These are phyloP conservation scores for Peronosclerospora sorghi DNA, from an alignment of 352 stramenopile species.

Conservation along the genomic window DNA sequence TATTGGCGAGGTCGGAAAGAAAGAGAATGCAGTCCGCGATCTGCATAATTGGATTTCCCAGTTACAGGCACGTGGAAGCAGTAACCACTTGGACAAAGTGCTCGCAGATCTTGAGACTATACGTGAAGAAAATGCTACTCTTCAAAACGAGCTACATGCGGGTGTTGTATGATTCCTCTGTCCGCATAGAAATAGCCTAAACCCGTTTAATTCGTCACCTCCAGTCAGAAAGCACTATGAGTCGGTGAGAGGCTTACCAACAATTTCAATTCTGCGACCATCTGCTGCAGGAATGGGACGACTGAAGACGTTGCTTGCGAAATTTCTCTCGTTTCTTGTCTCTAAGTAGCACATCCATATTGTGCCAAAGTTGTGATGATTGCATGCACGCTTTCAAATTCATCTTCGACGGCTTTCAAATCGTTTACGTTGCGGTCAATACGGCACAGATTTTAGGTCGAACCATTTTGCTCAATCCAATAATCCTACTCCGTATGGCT, in stretches of 20 bases:
- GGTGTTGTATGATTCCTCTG: constrained; percentile 1
- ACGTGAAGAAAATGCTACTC: constrained; percentile 47
- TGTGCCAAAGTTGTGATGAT: too few species aligned
- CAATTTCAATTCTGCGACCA: constrained; percentile 77
- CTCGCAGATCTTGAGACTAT: constrained; percentile 62
- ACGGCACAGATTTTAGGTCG: too few species aligned
- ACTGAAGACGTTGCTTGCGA: constrained; percentile 41
- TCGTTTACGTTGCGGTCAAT: too few species aligned
- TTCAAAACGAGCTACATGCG: constrained; percentile 40
- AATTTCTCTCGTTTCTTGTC: neutral
- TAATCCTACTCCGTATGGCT: too few species aligned
- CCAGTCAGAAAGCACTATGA: too few species aligned
- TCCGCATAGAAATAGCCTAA: neutral
- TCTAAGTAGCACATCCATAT: constrained; percentile 2
- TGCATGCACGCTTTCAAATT: too few species aligned
- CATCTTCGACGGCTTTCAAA: too few species aligned
- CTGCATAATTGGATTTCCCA: constrained; percentile 79
- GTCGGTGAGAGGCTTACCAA: neutral
- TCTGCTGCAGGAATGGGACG: constrained; percentile 39
- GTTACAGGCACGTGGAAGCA: constrained; percentile 60
- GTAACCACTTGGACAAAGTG: constrained; percentile 58
- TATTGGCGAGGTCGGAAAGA: constrained; percentile 56
- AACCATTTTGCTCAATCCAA: too few species aligned
- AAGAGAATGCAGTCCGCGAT: constrained; percentile 64
- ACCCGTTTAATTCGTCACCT: too few species aligned